phyloP scores from a whole-genome alignment of 2,329 filamentous ascomycete genomes.

The Fusarium temperatum region DNA sequence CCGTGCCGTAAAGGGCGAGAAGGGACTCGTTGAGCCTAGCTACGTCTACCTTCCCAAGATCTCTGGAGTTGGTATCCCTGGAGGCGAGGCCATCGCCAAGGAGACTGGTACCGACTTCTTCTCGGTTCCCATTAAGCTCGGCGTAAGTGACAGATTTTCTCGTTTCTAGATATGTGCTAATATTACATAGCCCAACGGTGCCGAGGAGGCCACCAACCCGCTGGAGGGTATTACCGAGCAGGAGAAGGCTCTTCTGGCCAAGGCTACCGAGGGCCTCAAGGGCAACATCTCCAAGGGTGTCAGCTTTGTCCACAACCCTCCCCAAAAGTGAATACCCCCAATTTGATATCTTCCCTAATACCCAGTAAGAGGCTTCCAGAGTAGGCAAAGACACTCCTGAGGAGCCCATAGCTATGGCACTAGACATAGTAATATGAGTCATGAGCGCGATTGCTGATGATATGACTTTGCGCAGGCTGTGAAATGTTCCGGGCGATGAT shows the following conservation, averaged over 20 bases:
- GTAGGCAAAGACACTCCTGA: conserved; percentile 41
- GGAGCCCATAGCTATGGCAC: conserved; percentile 46
- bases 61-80: conserved; percentile 85
- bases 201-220: conserved; percentile 84
- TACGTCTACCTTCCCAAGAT: conserved; percentile 96
- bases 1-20: conserved; percentile 87
- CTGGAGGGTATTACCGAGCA: conserved; percentile 80
- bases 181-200: conserved; percentile 74
- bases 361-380: conserved; percentile 42
- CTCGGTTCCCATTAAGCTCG: conserved; percentile 94
- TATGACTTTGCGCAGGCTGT: conserved; percentile 50
- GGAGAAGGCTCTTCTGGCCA: conserved; percentile 88
- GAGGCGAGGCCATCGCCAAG: conserved; percentile 86
- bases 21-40: conserved; percentile 92
- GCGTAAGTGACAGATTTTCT: conserved; percentile 68
- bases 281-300: conserved; percentile 96
- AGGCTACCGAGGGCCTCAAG: conserved; percentile 80
- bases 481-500: conserved; percentile 39
- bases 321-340: conserved; percentile 77
- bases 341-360: conserved; percentile 34
- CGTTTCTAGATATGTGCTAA: conserved; percentile 42
- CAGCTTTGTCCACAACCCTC: conserved; percentile 86
- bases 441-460: conserved; percentile 50
- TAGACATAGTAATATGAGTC: conserved; percentile 49
- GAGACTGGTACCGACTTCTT: conserved; percentile 90